Evolutionary conservation across 1,284 basidiomycete species (phyloP).

Genomic region (Cystobasidium sp.): DNA sequence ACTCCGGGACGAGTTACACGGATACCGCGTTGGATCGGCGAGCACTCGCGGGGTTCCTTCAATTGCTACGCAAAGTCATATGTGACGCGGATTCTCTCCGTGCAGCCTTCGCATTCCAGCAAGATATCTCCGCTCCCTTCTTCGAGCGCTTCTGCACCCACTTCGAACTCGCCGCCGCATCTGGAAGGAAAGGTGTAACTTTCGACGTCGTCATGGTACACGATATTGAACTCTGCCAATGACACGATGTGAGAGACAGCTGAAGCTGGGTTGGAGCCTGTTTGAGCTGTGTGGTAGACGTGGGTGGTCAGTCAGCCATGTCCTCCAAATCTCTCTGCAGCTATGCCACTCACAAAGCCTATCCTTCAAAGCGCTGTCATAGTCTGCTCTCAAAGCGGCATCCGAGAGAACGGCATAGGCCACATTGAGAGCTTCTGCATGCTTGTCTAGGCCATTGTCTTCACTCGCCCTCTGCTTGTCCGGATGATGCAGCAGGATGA

Average conservation of each 20-base stretch:
- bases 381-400: slow-evolving; percentile 3
- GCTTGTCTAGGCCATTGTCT: not conserved
- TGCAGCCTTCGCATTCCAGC: slow-evolving; percentile 39
- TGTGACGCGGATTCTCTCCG: slow-evolving; percentile 29
- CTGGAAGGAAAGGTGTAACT: slow-evolving; percentile 33
- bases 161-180: slow-evolving; percentile 35
- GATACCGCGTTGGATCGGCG: not conserved
- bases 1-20: not conserved
- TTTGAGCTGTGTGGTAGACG: not conserved
- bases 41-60: not conserved
- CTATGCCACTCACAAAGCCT: not conserved
- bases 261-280: not conserved
- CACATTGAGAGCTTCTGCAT: slow-evolving; percentile 33
- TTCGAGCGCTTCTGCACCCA: slow-evolving; percentile 35
- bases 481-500: slow-evolving; percentile 41
- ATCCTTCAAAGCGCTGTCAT: slow-evolving; percentile 3
- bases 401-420: slow-evolving; percentile 35
- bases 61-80: slow-evolving; percentile 17
- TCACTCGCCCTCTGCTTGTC: slow-evolving; percentile 7
- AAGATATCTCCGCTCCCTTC: slow-evolving; percentile 24
- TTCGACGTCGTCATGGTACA: slow-evolving; percentile 2
- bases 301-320: not conserved
- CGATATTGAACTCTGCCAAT: slow-evolving; percentile 17
- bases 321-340: not conserved
- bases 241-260: slow-evolving; percentile 31